A percentile compares a stretch with the other conserved stretches of the same genome.
Evolutionary conservation across 1,284 basidiomycete genomes (phyloP).

Genomic region (Austropuccinia psidii): DNA sequence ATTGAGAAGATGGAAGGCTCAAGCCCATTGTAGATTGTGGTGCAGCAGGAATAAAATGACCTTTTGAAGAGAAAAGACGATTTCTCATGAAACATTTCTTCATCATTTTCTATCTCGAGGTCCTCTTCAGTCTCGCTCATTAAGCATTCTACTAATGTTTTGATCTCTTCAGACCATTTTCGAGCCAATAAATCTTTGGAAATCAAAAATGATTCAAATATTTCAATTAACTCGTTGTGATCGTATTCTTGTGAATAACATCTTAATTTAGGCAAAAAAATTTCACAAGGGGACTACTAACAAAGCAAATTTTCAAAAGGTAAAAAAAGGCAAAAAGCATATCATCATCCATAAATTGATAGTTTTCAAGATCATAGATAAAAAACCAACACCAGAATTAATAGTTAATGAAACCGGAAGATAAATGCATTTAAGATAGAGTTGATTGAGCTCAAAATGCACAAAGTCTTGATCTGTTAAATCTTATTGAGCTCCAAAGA

Average conservation of each 20-base stretch:
- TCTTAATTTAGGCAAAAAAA: neutral
- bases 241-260: neutral
- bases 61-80: constrained; percentile 28
- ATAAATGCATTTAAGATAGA: constrained; percentile 17
- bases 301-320: neutral
- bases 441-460: neutral
- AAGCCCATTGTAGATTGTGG: constrained; percentile 31
- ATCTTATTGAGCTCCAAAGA: too few species aligned
- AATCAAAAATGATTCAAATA: constrained; percentile 21
- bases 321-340: too few species aligned
- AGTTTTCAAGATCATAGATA: neutral
- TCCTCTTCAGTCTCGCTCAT: neutral
- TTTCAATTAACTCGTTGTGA: neutral
- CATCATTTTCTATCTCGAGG: constrained; percentile 4
- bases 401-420: neutral
- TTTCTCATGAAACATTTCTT: constrained; percentile 12
- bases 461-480: too few species aligned
- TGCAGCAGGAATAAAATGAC: constrained; percentile 33
- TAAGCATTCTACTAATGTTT: neutral
- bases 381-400: neutral
- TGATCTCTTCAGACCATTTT: constrained; percentile 17
- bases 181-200: constrained; percentile 4
- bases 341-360: too few species aligned
- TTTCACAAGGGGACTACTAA: neutral
- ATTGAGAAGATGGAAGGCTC: constrained; percentile 13